Evolutionary conservation across 73 alveolate species (phyloP).

Genomic region (Paramecium biaurelia): DNA sequence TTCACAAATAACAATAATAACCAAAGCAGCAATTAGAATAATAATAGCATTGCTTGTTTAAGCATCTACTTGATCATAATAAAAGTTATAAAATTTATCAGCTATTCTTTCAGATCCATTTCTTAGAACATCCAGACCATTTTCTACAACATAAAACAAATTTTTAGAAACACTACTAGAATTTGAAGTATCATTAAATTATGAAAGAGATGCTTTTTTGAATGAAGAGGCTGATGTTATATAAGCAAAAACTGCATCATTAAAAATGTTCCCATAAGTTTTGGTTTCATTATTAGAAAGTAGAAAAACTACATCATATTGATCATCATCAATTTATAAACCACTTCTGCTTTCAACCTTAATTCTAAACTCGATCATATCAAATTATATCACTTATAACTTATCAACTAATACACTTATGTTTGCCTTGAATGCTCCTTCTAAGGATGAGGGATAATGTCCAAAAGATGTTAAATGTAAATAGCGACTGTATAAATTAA

Average conservation of each 20-base stretch:
- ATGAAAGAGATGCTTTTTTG: conserved; percentile 33
- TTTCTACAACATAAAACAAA: conserved; percentile 52
- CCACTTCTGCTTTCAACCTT: conserved; percentile 19
- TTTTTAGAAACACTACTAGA: conserved; percentile 46
- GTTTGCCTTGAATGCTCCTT: conserved; percentile 15
- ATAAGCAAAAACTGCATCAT: conserved; percentile 57
- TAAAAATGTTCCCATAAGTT: conserved; percentile 20
- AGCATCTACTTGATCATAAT: conserved; percentile 11
- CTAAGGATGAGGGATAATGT: not conserved
- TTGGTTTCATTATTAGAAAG: conserved; percentile 29
- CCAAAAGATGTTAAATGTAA: not conserved
- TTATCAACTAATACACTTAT: conserved; percentile 7
- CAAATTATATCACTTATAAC: not conserved
- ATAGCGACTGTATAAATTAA: conserved; percentile 34
- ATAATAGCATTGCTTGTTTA: not conserved
- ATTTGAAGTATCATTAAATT: conserved; percentile 42
- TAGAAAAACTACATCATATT: not conserved
- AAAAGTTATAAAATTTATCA: conserved; percentile 24
- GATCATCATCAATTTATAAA: not conserved
- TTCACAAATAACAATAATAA: conserved; percentile 28
- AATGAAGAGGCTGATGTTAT: conserved; percentile 54
- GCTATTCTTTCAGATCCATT: conserved; percentile 57
- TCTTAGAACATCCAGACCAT: conserved; percentile 58
- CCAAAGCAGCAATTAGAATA: conserved; percentile 39
- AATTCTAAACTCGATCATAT: conserved; percentile 14